These are phyloP conservation scores for Fragilariopsis cylindrus DNA, from an alignment of 108 stramenopile species.

Conservation along the genomic window DNA sequence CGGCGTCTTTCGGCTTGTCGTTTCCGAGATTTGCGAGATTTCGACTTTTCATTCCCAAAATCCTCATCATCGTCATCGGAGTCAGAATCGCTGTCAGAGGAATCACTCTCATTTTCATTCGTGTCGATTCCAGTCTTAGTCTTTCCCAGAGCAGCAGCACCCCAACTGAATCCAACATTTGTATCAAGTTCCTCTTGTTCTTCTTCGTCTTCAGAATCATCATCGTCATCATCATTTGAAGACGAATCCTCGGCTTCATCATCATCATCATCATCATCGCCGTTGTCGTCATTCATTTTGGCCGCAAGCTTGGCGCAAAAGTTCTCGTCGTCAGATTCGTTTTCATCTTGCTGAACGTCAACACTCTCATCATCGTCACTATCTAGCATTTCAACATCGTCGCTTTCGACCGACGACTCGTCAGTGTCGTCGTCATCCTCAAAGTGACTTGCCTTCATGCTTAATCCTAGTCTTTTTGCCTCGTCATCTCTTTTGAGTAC, in stretches of 20 bases:
- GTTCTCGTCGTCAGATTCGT: conserved; percentile 56
- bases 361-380: conserved; percentile 43
- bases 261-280: conserved; percentile 38
- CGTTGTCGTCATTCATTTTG: conserved; percentile 43
- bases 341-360: conserved; percentile 34
- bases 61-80: conserved; percentile 59
- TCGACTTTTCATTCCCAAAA: conserved; percentile 43
- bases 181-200: conserved; percentile 58
- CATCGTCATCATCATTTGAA: conserved; percentile 27
- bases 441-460: conserved; percentile 94
- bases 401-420: conserved; percentile 45
- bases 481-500: conserved; percentile 85
- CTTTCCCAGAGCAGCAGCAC: conserved; percentile 15
- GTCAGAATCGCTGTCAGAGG: conserved; percentile 40
- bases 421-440: conserved; percentile 69
- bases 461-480: conserved; percentile 66
- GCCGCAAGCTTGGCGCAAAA: conserved; percentile 70
- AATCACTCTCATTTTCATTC: conserved; percentile 19
- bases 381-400: conserved; percentile 56
- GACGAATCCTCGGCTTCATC: conserved; percentile 35
- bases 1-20: conserved; percentile 69
- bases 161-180: conserved; percentile 87
- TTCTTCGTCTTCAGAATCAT: conserved; percentile 23
- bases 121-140: neutral
- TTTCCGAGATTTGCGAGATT: conserved; percentile 73